Conservation (phyloP, 305 asterid species). For the Solanum aculeatissimum region DNA sequence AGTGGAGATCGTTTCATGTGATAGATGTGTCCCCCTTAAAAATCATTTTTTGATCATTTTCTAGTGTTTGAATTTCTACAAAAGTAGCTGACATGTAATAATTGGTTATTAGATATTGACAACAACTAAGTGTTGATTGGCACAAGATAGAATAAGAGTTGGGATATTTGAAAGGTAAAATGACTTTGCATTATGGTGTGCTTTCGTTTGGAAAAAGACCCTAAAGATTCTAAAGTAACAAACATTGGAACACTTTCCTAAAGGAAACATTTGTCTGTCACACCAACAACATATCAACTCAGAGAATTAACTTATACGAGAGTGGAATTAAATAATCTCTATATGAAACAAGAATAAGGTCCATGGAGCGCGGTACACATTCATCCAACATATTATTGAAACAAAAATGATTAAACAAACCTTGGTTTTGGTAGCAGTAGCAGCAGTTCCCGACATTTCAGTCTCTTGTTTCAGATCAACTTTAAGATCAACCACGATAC, state of each 20-base stretch:
- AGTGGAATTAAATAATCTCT: background rate
- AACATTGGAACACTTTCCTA: background rate
- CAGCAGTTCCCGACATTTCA: slow-evolving; percentile 30
- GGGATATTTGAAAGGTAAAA: background rate
- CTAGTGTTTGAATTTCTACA: background rate
- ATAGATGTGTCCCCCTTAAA: background rate
- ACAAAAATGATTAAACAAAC: slow-evolving; percentile 6
- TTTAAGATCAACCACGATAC: slow-evolving; percentile 53
- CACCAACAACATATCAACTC: background rate
- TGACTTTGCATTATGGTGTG: background rate
- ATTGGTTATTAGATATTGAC: background rate
- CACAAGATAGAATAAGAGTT: background rate
- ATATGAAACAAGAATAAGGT: background rate
- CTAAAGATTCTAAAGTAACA: background rate
- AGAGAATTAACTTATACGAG: background rate
- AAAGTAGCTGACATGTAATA: background rate
- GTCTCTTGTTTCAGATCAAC: slow-evolving; percentile 69
- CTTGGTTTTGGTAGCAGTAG: slow-evolving; percentile 34
- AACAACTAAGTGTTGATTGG: background rate
- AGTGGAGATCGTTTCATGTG: background rate
- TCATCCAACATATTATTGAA: background rate
- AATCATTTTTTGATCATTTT: background rate
- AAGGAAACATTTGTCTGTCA: background rate
- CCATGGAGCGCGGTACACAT: background rate
- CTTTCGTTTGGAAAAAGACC: background rate